Evolutionary conservation across 441 rosid species (phyloP).

Genomic region (Populus trichocarpa): DNA sequence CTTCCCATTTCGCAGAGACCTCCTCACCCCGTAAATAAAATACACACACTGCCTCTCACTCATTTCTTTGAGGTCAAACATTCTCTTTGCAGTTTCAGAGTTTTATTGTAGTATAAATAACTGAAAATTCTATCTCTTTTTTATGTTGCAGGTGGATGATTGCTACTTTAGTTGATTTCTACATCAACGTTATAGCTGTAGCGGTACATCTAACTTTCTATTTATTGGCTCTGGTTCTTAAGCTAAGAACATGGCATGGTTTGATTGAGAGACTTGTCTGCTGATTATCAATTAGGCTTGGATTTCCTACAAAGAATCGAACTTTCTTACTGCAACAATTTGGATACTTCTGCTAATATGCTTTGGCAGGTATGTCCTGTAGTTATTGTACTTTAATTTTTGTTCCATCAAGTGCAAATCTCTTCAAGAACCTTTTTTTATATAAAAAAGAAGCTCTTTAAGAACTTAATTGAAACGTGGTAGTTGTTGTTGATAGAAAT

Average conservation of each 20-base stretch:
- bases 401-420: background rate
- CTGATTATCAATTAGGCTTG: constrained; percentile 42
- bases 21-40: constrained; percentile 62
- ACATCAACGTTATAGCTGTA: constrained; percentile 49
- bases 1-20: constrained; percentile 69
- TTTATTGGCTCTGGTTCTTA: background rate
- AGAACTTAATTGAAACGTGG: background rate
- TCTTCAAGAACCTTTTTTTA: background rate
- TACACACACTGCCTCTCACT: constrained; percentile 8
- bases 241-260: background rate
- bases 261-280: background rate
- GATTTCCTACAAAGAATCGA: constrained; percentile 66
- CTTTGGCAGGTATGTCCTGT: constrained; percentile 55
- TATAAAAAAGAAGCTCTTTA: background rate
- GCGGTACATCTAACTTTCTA: constrained; percentile 35
- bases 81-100: background rate
- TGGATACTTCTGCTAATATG: constrained; percentile 63
- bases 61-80: background rate
- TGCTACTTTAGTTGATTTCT: constrained; percentile 76
- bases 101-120: background rate
- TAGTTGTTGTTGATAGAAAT: background rate
- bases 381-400: background rate
- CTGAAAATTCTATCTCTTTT: background rate
- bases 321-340: constrained; percentile 33
- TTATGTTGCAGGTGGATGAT: constrained; percentile 63